Evolutionary conservation across 371 early-diverging fungal genomes (phyloP), one percentile per base, ranked within the genome.

Genomic region (Actinomucor elegans): DNA sequence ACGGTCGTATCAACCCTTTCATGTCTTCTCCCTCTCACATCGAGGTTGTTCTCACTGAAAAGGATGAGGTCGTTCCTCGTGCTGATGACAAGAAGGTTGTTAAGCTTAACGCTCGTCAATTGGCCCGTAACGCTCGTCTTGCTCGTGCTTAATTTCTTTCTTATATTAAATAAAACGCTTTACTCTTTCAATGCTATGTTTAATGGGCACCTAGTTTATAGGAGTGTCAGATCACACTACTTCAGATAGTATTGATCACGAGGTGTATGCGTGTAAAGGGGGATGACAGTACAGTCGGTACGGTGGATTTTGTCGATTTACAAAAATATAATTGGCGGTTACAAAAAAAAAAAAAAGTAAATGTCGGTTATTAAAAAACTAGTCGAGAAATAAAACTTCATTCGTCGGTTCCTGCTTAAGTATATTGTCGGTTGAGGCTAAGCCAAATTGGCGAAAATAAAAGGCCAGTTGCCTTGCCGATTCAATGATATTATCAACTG

Each of bases 21-120:
- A 93, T 94, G 92, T 85, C 85, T 73, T 87, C 85, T 80, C 98
- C 98, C 34, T 97, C 93, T 87, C 98, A 99, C 87, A 88, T 98
- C 66, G 96, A 98, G 84, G 75, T 98, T 57, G 88, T 91, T 61
- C 83, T 91, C 67, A 77, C 86, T 51, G 93, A 94, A 84, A 88
- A 86, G 73, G 85, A 81, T 62, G 84, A 87, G 81, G 85, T 80
- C 46, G 89, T 89, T 65, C 82, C 84, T 74, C 83, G 79, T 59
- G 83, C 81, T 68, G 66, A 74, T 66, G 82, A 74, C 40, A 80
- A 81, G 74, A 78, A 79, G 70, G 61, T 64, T 52, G 54, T 55
- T 48, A 58, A 58, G 53, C 75, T 80, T 40, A 78, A 79, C 63
- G 73, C 66, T 65, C 79, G 79, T 54, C 79, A 77, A 68, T 63